Evolutionary conservation across 805 yeast genomes (phyloP), one percentile per base, ranked within the genome.

Genomic region (Phaffomyces antillensis): DNA sequence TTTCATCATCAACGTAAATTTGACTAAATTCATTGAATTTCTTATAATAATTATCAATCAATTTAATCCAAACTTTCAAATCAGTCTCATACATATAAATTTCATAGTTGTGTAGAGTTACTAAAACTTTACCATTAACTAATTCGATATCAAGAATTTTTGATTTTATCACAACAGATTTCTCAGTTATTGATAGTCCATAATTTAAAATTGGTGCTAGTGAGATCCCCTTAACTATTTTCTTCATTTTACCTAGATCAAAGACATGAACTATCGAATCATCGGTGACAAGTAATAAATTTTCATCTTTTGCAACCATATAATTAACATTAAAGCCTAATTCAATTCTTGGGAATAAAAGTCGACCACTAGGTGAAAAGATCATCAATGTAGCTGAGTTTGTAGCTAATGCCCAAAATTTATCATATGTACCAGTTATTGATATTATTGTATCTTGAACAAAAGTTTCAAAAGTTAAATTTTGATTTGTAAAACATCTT

Each of bases 311-410:
- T 13, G 73, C 67, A 16, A 61, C 59, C 41, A 76, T 46, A 20
- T 62, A 63, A 0, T 72, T 61, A 0, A 77, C 61, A 41, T 70
- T 69, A 13, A 62, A 62, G 0, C 85, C 85, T 4, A 81, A 44
- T 53, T 79, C 83, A 11, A 79, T 56, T 11, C 70, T 59, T 3
- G 85, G 81, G 40, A 66, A 55, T 1, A 71, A 49, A 26, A 65
- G 64, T 23, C 72, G 56, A 0, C 86, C 86, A 7, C 62, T 59
- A 0, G 74, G 66, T 1, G 73, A 60, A 8, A 73, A 52, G 0
- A 78, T 50, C 48, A 74, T 71, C 13, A 82, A 52, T 0, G 77
- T 61, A 0, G 89, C 89, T 28, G 72, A 67, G 39, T 80, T 81
- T 0, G 86, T 78, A 0, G 82, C 70, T 20, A 79, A 57, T 11